These are phyloP conservation scores for Marasmius fiardii DNA, from an alignment of 1,284 basidiomycete genomes.

Conservation along the genomic window DNA sequence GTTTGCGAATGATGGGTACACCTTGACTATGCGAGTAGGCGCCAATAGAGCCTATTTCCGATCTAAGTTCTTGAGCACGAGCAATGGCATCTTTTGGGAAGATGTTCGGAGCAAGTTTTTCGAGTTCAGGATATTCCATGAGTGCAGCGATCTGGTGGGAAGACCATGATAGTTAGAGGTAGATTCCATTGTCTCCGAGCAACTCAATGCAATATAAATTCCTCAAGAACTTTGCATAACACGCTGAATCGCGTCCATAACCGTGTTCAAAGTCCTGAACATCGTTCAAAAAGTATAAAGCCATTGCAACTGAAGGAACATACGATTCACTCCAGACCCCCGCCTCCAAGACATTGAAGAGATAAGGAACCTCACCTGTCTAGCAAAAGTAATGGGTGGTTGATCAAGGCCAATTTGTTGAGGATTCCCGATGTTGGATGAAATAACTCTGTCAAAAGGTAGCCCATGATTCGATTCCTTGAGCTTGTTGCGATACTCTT, in stretches of 20 bases:
- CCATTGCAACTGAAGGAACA: too few relatives aligned
- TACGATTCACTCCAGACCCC: not conserved
- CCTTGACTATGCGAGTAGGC: constrained; percentile 98
- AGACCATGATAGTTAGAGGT: constrained; percentile 3
- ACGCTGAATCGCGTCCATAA: too few relatives aligned
- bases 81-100: constrained; percentile 88
- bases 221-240: too few relatives aligned
- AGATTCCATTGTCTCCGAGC: not conserved
- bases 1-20: constrained; percentile 83
- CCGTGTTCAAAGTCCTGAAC: too few relatives aligned
- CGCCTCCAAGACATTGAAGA: not conserved
- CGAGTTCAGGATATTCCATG: constrained; percentile 88
- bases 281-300: too few relatives aligned
- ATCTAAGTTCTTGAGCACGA: constrained; percentile 76
- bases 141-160: constrained; percentile 74
- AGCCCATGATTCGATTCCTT: constrained; percentile 56
- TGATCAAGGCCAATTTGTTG: constrained; percentile 96
- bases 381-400: constrained; percentile 87
- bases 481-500: constrained; percentile 74
- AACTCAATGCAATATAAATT: too few relatives aligned
- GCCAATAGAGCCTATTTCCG: constrained; percentile 92
- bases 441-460: constrained; percentile 89
- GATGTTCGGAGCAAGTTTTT: constrained; percentile 70
- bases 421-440: constrained; percentile 97
- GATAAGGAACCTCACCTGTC: constrained; percentile 65